phyloP scores from a whole-genome alignment of 1,284 basidiomycete species.

The Phellinidium pouzarii region DNA sequence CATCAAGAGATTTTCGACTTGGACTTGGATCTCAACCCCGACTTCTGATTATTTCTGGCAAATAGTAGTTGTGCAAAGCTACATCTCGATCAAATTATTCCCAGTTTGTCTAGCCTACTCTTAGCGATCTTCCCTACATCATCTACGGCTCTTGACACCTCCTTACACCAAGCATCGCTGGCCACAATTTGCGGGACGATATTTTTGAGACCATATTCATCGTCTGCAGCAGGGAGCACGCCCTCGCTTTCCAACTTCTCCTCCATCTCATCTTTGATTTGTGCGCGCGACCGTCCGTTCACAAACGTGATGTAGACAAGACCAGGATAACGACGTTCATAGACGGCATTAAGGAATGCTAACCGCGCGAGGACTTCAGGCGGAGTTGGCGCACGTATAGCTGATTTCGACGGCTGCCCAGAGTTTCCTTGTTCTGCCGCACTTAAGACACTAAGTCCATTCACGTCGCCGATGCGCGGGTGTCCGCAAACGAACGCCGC shows the following conservation, averaged over 20 bases:
- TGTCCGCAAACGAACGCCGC: slow-evolving; percentile 75
- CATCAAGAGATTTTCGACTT: slow-evolving; percentile 60
- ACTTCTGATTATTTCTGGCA: slow-evolving; percentile 38
- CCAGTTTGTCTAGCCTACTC: slow-evolving; percentile 47
- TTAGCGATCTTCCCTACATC: slow-evolving; percentile 74
- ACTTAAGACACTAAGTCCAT: slow-evolving; percentile 66
- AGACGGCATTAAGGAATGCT: slow-evolving; percentile 66
- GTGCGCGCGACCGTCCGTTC: slow-evolving; percentile 69
- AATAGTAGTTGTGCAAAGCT: too few species aligned
- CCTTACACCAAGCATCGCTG: slow-evolving; percentile 44
- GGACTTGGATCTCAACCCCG: slow-evolving; percentile 74
- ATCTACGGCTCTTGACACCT: slow-evolving; percentile 63
- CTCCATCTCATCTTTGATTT: slow-evolving; percentile 78
- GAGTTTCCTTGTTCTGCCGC: slow-evolving; percentile 64
- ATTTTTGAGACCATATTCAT: slow-evolving; percentile 19
- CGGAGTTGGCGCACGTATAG: slow-evolving; percentile 38
- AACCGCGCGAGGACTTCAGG: slow-evolving; percentile 61
- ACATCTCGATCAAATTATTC: slow-evolving; percentile 26
- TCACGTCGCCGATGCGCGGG: slow-evolving; percentile 81
- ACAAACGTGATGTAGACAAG: slow-evolving; percentile 89
- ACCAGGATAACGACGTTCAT: slow-evolving; percentile 67
- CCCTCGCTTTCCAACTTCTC: slow-evolving; percentile 41
- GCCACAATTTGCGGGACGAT: slow-evolving; percentile 17
- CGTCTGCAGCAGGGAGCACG: slow-evolving; percentile 37
- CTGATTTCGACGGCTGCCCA: slow-evolving; percentile 20